These are phyloP conservation scores for Saccharomyces pastorianus DNA, from an alignment of 1,139 yeast species.

Conservation along the genomic window DNA sequence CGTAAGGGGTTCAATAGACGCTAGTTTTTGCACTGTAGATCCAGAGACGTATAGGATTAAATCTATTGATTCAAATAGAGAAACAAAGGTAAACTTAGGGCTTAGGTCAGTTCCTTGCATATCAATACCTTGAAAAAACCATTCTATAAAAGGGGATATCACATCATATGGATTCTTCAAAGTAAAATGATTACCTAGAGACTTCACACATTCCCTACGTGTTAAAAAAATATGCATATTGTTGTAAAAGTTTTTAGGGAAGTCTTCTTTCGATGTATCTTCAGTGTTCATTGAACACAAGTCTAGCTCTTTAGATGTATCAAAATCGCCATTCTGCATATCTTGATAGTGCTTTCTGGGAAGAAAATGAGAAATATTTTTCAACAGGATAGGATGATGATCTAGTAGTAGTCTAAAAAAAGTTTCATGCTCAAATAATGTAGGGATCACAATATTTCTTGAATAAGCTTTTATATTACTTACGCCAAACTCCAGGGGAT, in stretches of 20 bases:
- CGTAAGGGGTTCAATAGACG: constrained; percentile 2
- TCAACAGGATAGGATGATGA: constrained; percentile 4
- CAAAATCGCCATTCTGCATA: background rate
- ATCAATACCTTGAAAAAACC: constrained; percentile 1
- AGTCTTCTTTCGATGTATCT: constrained; percentile 3
- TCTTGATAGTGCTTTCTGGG: background rate
- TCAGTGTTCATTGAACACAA: background rate
- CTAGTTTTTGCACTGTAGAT: background rate
- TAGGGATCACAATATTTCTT: constrained; percentile 4
- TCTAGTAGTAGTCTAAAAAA: constrained; percentile 6
- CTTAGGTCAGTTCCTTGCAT: background rate
- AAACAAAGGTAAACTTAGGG: background rate
- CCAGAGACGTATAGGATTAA: background rate
- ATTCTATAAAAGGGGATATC: constrained; percentile 1
- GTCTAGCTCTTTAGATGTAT: background rate
- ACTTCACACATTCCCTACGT: background rate
- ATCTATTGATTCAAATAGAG: background rate
- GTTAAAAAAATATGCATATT: background rate
- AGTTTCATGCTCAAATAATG: constrained; percentile 6
- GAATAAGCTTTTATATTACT: constrained; percentile 2
- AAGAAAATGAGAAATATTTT: constrained; percentile 2
- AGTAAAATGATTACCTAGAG: constrained; percentile 1
- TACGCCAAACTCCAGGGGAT: constrained; percentile 7
- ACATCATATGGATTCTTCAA: constrained; percentile 3
- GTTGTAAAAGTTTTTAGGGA: constrained; percentile 1